phyloP scores from a whole-genome alignment of 345 rosid genomes.

The Murraya koenigii region DNA sequence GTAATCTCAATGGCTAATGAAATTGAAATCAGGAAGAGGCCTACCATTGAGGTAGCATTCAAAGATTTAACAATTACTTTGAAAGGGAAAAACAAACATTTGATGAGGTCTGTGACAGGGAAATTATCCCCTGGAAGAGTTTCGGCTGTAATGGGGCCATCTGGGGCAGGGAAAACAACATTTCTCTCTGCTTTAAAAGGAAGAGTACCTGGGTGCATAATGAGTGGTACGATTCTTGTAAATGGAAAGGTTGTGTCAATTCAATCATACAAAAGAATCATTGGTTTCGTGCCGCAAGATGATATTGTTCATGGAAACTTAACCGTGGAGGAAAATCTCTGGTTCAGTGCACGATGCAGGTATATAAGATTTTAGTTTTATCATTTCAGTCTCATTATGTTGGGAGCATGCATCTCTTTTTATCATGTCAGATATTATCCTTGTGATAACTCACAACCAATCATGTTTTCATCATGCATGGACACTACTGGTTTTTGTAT shows the following conservation, averaged over 20 bases:
- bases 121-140: conserved; percentile 86
- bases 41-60: conserved; percentile 73
- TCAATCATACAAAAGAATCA: conserved; percentile 82
- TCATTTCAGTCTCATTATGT: background rate
- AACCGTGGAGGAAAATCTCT: conserved; percentile 93
- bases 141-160: conserved; percentile 98
- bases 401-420: background rate
- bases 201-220: conserved; percentile 72
- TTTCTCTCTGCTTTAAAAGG: conserved; percentile 94
- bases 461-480: background rate
- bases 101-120: conserved; percentile 86
- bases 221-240: conserved; percentile 70
- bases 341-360: conserved; percentile 99
- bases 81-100: conserved; percentile 77
- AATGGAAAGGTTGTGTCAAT: conserved; percentile 84
- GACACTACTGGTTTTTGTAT: background rate
- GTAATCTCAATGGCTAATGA: conserved; percentile 82
- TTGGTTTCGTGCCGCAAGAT: conserved; percentile 96
- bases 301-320: conserved; percentile 99
- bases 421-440: too few species aligned
- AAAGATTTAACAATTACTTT: conserved; percentile 80
- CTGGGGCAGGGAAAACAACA: conserved; percentile 98
- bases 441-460: background rate
- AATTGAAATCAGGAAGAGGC: conserved; percentile 65
- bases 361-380: conserved; percentile 20